Evolutionary conservation across 1,139 yeast genomes (phyloP).

Genomic region (Hansenula lynferdii): DNA sequence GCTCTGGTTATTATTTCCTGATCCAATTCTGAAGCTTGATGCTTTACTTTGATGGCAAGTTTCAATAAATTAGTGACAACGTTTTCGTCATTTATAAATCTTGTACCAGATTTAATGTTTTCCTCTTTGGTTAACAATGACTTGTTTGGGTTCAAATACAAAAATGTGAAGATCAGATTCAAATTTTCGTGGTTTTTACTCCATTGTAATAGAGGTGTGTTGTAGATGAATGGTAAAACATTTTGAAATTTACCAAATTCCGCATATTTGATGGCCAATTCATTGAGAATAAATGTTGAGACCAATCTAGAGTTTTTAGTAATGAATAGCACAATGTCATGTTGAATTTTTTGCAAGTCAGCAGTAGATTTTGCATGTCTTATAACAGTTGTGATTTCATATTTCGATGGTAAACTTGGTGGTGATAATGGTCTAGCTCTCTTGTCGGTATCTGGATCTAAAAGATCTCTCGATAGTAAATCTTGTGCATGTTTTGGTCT

Average conservation of each 20-base stretch:
- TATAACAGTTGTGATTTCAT: conserved; percentile 24
- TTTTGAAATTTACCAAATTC: conserved; percentile 21
- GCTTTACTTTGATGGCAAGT: conserved; percentile 14
- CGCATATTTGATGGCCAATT: conserved; percentile 25
- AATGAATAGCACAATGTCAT: conserved; percentile 22
- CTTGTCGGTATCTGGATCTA: conserved; percentile 34
- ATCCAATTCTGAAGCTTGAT: conserved; percentile 7
- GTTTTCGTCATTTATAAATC: conserved; percentile 2
- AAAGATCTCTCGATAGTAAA: conserved; percentile 52
- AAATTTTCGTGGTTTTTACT: conserved; percentile 7
- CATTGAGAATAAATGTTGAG: conserved; percentile 24
- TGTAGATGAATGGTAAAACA: conserved; percentile 18
- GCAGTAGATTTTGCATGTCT: conserved; percentile 25
- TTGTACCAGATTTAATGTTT: conserved; percentile 10
- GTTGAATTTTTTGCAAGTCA: conserved; percentile 28
- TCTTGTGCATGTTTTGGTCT: conserved; percentile 42
- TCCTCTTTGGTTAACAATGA: no score
- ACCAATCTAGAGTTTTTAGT: conserved; percentile 23
- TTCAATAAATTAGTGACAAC: conserved; percentile 14
- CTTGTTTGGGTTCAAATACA: conserved; percentile 18
- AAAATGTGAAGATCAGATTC: conserved; percentile 14
- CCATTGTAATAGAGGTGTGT: no score
- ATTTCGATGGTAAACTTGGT: conserved; percentile 30
- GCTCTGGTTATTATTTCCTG: conserved; percentile 7
- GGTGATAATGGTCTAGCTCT: conserved; percentile 33